Evolutionary conservation across 73 alveolate genomes (phyloP), one percentile per base, ranked within the genome.

Genomic region (Paramecium pentaurelia): DNA sequence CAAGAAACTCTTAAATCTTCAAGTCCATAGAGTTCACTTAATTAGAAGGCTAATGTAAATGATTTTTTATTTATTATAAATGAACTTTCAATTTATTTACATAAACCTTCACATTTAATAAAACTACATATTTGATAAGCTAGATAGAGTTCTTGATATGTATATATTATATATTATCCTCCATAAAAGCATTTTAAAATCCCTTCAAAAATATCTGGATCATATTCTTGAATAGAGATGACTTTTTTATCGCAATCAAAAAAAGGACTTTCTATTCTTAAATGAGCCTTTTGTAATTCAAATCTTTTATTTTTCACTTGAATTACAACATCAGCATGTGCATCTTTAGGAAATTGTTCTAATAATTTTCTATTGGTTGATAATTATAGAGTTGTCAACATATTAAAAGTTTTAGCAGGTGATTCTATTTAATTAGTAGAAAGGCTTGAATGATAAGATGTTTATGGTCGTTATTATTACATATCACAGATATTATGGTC

Each of bases 221-320:
- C 91, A 22, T 49, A 80, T 47, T 49, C 91, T 16, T 42, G 12
- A 12, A 80, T 42, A 25, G 88, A 36, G 20, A 80, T 49, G 47
- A 47, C 42, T 25, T 40, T 20, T 49, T 45, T 80, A 36, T 49
- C 75, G 49, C 34, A 25, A 80, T 80, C 91, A 47, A 80, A 80
- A 27, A 32, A 80, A 6, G 71, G 44, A 45, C 64, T 80, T 64
- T 80, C 91, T 20, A 80, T 28, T 80, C 91, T 80, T 18, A 80
- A 68, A 80, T 80, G 91, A 12, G 91, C 91, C 58, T 49, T 80
- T 47, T 80, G 18, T 20, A 80, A 47, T 27, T 80, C 91, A 25
- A 80, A 80, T 8, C 91, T 40, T 42, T 80, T 80, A 14, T 80
- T 47, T 49, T 80, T 80, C 27, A 42, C 22, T 80, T 80, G 30